phyloP scores from a whole-genome alignment of 2,329 filamentous ascomycete species.

The Cercospora sp. region DNA sequence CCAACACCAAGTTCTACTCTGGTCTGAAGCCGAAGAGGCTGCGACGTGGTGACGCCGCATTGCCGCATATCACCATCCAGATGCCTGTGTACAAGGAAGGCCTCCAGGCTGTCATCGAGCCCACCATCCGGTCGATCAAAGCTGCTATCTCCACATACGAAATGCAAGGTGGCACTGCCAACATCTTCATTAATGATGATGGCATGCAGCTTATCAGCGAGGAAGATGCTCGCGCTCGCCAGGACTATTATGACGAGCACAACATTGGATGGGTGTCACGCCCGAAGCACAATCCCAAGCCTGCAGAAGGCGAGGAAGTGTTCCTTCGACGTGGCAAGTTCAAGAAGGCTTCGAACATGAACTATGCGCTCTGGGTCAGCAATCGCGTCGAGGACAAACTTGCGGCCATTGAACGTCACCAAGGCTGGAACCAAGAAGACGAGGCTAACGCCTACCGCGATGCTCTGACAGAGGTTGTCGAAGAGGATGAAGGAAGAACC shows the following conservation, averaged over 20 bases:
- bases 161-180: conserved; percentile 62
- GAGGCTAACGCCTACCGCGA: conserved; percentile 66
- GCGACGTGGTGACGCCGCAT: conserved; percentile 37
- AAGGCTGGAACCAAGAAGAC: conserved; percentile 67
- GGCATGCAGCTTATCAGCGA: conserved; percentile 62
- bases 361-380: conserved; percentile 64
- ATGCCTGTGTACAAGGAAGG: conserved; percentile 48
- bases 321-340: conserved; percentile 64
- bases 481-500: conserved; percentile 64
- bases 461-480: conserved; percentile 65
- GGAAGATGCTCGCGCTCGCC: conserved; percentile 46
- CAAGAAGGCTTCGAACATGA: conserved; percentile 75
- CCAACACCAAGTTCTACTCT: conserved; percentile 51
- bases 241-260: conserved; percentile 53
- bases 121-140: conserved; percentile 43
- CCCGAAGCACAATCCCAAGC: conserved; percentile 54
- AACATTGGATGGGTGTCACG: conserved; percentile 53
- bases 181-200: conserved; percentile 69
- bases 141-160: conserved; percentile 53
- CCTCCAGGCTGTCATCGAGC: conserved; percentile 42
- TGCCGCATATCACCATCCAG: conserved; percentile 58
- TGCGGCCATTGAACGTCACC: conserved; percentile 55
- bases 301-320: conserved; percentile 50
- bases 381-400: conserved; percentile 70
- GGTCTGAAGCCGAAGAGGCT: conserved; percentile 44